Evolutionary conservation across 257 asterid species (phyloP).

Genomic region (Paulownia fortunei): DNA sequence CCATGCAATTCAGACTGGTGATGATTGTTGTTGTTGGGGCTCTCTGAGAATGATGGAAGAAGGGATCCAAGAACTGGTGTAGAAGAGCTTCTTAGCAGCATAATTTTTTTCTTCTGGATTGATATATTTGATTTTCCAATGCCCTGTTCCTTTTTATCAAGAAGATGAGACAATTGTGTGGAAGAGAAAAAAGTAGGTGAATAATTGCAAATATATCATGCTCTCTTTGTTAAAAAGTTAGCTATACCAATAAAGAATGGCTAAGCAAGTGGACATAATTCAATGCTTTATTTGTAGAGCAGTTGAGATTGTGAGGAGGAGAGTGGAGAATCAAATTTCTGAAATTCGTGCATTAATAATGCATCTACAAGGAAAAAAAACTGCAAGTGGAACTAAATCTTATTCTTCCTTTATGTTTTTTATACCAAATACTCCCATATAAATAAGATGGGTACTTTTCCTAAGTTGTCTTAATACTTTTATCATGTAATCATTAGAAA

Average conservation of each 20-base stretch:
- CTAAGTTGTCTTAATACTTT: not conserved
- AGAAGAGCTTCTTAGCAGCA: slow-evolving; percentile 88
- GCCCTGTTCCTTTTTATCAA: not conserved
- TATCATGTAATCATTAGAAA: not conserved
- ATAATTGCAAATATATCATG: not conserved
- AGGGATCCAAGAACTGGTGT: slow-evolving; percentile 90
- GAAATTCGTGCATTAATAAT: not conserved
- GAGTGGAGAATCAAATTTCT: not conserved
- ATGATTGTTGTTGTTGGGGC: slow-evolving; percentile 46
- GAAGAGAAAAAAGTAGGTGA: not conserved
- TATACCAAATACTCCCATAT: not conserved
- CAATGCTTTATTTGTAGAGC: not conserved
- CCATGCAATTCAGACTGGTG: slow-evolving; percentile 46
- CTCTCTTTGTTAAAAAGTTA: slow-evolving; percentile 1
- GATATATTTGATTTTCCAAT: not conserved
- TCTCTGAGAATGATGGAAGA: slow-evolving; percentile 59
- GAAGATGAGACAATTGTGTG: slow-evolving; percentile 17
- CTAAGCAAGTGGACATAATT: slow-evolving; percentile 15
- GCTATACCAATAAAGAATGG: not conserved
- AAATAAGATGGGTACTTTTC: not conserved
- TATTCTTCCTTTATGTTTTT: not conserved
- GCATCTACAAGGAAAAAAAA: not conserved
- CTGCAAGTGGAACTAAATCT: not conserved
- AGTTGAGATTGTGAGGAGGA: slow-evolving; percentile 15
- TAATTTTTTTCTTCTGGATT: slow-evolving; percentile 29